Evolutionary conservation across 2,329 filamentous ascomycete genomes (phyloP), one percentile per base, ranked within the genome.

Genomic region (Geosmithia putterillii): DNA sequence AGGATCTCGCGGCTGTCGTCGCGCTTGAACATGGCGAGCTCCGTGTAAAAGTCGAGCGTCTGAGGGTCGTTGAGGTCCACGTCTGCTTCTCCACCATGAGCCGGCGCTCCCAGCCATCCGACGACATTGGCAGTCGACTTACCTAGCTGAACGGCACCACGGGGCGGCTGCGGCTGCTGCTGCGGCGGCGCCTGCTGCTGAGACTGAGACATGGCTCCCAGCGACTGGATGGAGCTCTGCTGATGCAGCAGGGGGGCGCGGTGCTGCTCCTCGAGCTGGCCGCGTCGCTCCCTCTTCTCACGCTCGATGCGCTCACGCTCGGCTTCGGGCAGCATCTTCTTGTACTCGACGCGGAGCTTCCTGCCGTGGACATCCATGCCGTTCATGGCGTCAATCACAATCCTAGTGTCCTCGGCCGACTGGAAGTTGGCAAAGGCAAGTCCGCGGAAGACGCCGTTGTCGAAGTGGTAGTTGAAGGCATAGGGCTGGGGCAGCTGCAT

Each of bases 391-490:
- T 95, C 84, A 48, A 98, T 98, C 41, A 96, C 92, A 41, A 83
- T 75, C 12, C 86, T 83, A 1, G 92, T 98, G 62, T 98, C 92
- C 50, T 95, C 86, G 1, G 92, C 80, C 15, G 87, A 95, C 32
- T 92, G 94, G 62, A 96, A 98, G 65, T 98, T 98, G 58, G 92
- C 92, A 67, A 98, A 98, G 2, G 92, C 92, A 42, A 98, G 71
- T 7, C 92, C 92, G 45, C 92, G 76, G 69, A 98, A 98, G 22
- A 98, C 89, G 22, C 92, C 92, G 55, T 94, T 94, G 60, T 98
- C 92, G 58, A 98, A 98, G 63, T 98, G 92, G 57, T 98, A 96
- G 70, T 98, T 98, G 73, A 98, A 98, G 12, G 92, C 92, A 58
- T 98, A 98, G 0, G 92, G 92, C 52, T 96, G 78, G 1, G 92